Conservation (phyloP, 768 basidiomycete genomes). For the Tricholoma terreum region DNA sequence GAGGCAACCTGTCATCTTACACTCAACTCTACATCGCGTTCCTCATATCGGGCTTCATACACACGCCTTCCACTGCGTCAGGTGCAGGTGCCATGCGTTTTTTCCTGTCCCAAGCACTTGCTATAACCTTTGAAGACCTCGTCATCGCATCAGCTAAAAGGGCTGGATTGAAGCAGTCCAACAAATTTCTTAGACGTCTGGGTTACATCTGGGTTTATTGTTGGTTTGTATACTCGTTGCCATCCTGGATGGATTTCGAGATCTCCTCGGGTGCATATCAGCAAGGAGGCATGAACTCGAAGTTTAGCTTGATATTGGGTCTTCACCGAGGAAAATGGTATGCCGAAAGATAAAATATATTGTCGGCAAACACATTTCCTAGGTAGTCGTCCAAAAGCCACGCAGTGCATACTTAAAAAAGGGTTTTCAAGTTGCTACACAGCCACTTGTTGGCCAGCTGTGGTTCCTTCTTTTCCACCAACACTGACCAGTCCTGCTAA, state of each 20-base stretch:
- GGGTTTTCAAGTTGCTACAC: no score
- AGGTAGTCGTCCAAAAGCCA: no score
- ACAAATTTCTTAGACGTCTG: not conserved
- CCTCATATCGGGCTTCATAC: constrained; percentile 25
- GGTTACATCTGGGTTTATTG: not conserved
- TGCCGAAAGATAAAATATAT: no score
- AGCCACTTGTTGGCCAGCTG: no score
- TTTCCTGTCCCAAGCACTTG: constrained; percentile 27
- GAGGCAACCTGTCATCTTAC: constrained; percentile 20
- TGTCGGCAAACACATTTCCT: no score
- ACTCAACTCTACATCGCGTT: constrained; percentile 31
- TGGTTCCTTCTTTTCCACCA: no score
- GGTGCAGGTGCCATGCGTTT: constrained; percentile 17
- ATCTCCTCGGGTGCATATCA: not conserved
- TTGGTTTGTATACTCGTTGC: not conserved
- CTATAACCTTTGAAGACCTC: constrained; percentile 30
- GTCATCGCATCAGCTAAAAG: constrained; percentile 19
- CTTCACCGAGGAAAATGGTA: not conserved
- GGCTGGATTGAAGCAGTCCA: constrained; percentile 2
- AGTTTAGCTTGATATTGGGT: not conserved
- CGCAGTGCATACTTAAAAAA: no score
- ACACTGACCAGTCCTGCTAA: no score
- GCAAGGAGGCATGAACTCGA: not conserved
- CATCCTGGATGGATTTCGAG: not conserved
- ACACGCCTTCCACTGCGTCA: constrained; percentile 9